Base-by-base conservation (phyloP, 495 filamentous ascomycete species). In the Penicillium argentinense region DNA sequence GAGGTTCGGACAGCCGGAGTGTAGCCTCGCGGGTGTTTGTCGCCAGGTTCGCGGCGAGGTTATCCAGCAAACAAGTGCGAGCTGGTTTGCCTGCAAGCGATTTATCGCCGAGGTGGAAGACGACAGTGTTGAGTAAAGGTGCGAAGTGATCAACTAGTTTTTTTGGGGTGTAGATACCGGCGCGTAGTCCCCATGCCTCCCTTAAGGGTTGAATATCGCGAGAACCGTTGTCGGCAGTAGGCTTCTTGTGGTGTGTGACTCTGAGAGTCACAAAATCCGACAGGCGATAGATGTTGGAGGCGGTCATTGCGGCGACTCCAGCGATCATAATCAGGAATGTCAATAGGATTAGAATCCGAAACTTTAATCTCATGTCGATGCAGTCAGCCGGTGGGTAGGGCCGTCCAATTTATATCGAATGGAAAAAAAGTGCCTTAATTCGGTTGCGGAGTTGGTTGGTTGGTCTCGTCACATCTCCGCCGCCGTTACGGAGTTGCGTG, bases 21-120 rank as follows among this genome's bases (percentile, higher is more conserved):
- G 64, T 62, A n/a, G 59, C 42, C 39, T 69, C 62, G 9, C 64
- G 62, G 4, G 50, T 51, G 17, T 64, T 43, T n/a, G 53, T 59
- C 9, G 52, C 43, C 13, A 69, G 39, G 39, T 56, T 57, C 13
- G 62, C 47, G 14, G 59, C 50, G 12, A 68, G 19, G 30, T 60
- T 60, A 36, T 67, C 62, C 1, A 69, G 45, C 9, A 69, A 54
- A 1, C 29, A 48, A 3, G 23, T 18, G 1, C 62, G 59, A 12
- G 64, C 41, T 1, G 54, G 41, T 7, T 19, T 38, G 1, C 40
- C 17, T 3, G 37, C 24, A 0, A 54, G 19, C 0, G 62, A 42
- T 33, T 68, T 62, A 4, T 25, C 30, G 4, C 60, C 54, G 18
- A 69, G 49, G 22, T 51, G 51, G 42, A 40, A 41, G 1, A 69